These are phyloP conservation scores for Chlamydomonas reinhardtii DNA, from an alignment of 163 green algal genomes.

Conservation along the genomic window DNA sequence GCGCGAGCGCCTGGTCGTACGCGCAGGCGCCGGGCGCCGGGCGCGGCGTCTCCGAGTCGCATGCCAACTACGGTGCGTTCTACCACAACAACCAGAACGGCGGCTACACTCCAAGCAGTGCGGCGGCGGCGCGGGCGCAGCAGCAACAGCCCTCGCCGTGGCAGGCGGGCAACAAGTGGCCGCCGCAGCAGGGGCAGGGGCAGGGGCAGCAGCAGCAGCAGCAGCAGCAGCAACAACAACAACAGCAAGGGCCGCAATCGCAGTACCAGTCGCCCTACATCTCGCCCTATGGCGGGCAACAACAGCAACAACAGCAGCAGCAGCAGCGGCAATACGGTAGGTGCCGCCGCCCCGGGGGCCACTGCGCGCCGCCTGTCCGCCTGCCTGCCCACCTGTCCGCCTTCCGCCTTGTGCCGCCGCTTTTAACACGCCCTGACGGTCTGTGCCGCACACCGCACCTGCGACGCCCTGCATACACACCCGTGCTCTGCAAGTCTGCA, in stretches of 20 bases:
- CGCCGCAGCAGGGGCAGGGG: background rate
- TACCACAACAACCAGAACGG: constrained; percentile 44
- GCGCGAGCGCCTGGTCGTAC: constrained; percentile 19
- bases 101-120: constrained; percentile 10
- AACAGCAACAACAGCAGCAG: background rate
- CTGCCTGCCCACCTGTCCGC: too few relatives aligned
- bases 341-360: too few relatives aligned
- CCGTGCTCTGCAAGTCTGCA: too few relatives aligned
- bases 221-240: background rate
- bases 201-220: background rate
- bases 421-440: too few relatives aligned
- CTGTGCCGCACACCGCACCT: too few relatives aligned
- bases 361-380: too few relatives aligned
- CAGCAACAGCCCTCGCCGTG: constrained; percentile 4
- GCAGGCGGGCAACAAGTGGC: constrained; percentile 22
- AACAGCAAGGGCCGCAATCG: background rate
- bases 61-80: constrained; percentile 61
- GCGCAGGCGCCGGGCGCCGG: background rate
- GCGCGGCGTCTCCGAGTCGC: constrained; percentile 44
- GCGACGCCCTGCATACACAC: too few relatives aligned
- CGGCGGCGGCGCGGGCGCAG: background rate
- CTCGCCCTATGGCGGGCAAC: constrained; percentile 11
- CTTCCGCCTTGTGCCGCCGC: too few relatives aligned
- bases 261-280: constrained; percentile 31
- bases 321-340: background rate